Conservation (phyloP, 305 asterid genomes). For the Solanum hybrid region DNA sequence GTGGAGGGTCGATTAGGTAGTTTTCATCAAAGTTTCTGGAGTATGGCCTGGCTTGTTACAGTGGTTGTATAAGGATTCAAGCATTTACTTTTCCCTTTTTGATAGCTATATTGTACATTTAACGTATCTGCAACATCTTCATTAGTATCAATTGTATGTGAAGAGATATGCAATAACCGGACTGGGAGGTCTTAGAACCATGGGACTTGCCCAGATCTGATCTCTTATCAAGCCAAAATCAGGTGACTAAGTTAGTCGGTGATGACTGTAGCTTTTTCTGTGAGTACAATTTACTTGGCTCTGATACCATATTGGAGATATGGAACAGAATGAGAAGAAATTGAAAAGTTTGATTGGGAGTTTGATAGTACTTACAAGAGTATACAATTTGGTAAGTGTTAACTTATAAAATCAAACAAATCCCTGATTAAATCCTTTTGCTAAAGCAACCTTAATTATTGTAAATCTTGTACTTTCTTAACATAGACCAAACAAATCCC, state of each 20-base stretch:
- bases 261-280: neutral
- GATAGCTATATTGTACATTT: neutral
- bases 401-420: neutral
- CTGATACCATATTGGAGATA: neutral
- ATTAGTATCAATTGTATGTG: neutral
- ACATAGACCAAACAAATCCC: neutral
- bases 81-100: neutral
- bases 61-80: neutral
- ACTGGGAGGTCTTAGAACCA: neutral
- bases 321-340: neutral
- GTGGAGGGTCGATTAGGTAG: neutral
- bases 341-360: neutral
- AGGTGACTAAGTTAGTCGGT: neutral
- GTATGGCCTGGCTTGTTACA: neutral
- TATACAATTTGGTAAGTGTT: neutral
- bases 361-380: neutral
- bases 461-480: neutral
- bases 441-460: neutral
- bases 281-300: neutral
- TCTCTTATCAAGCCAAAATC: neutral
- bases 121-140: neutral
- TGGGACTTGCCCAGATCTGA: neutral
- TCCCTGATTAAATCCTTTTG: neutral
- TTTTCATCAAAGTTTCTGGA: neutral
- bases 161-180: neutral